Percentiles rank a stretch among this genome's conserved stretches.
Conservation (phyloP, 192 early-diverging fungal genomes). For the Coemansia aciculifera region DNA sequence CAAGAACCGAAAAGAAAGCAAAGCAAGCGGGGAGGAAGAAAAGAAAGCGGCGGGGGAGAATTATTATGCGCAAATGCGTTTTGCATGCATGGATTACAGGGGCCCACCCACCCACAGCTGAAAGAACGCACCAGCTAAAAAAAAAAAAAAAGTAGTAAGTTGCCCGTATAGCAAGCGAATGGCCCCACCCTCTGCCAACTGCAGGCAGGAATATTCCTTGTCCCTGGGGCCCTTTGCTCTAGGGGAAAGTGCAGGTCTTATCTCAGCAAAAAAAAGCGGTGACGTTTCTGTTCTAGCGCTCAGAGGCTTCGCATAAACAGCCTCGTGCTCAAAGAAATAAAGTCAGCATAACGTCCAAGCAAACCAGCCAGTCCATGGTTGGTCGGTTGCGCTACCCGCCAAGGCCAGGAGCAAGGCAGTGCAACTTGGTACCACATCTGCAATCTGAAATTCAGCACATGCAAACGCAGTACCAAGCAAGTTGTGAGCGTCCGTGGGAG, state of each 20-base stretch:
- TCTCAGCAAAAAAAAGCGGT: not conserved
- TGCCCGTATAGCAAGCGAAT: not conserved
- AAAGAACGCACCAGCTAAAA: not conserved
- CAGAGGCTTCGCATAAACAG: not conserved
- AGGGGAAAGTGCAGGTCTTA: not conserved
- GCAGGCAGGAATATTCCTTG: not conserved
- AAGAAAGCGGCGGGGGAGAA: conserved; percentile 2
- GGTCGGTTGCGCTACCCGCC: not conserved
- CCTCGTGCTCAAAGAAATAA: not conserved
- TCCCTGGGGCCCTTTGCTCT: not conserved
- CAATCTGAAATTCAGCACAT: conserved; percentile 1
- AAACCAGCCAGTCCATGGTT: not conserved
- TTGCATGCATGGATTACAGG: conserved; percentile 6
- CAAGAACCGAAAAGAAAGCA: conserved; percentile 11
- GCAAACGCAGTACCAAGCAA: not conserved
- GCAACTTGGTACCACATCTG: not conserved
- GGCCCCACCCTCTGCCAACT: not conserved
- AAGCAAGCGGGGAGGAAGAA: not conserved
- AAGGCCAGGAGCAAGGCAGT: not conserved
- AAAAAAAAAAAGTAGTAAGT: not conserved
- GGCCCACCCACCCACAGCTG: not conserved
- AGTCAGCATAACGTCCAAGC: not conserved
- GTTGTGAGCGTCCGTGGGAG: not conserved
- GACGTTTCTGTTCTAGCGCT: not conserved
- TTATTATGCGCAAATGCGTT: conserved; percentile 12